Evolutionary conservation across 2,329 filamentous ascomycete species (phyloP), one percentile per base, ranked within the genome.

Genomic region (Xylaria arbuscula): DNA sequence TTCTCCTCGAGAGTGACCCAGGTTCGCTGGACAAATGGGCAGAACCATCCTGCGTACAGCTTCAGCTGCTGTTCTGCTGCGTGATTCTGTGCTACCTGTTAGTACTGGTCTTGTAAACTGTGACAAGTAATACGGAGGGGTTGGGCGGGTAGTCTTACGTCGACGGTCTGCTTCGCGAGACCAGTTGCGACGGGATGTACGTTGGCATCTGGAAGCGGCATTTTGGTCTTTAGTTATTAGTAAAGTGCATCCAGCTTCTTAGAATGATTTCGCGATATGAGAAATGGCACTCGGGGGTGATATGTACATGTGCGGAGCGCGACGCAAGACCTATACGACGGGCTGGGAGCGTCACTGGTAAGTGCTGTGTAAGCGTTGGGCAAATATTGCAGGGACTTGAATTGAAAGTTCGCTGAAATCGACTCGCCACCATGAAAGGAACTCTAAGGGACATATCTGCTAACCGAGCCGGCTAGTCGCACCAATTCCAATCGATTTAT

Each of bases 1-100:
- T 89, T 89, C 72, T 89, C 87, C 75, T 89, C 84, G 9, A 89
- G 82, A 2, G 83, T 81, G 59, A 87, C 81, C 87, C 87, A 89
- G 45, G 82, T 81, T 22, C 87, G 81, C 76, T 89, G 86, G 5
- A 88, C 79, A 58, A 81, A 82, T 45, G 79, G 80, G 63, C 68
- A 75, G 61, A 75, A 72, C 68, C 70, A 69, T 48, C 72, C 70
- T 9, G 69, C 53, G 42, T 64, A 74, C 9, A 75, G 68, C 47
- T 72, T 72, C 28, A 74, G 58, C 17, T 72, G 68, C 62, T 74
- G 72, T 40, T 74, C 71, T 22, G 64, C 66, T 50, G 64, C 69
- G 19, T 81, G 73, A 42, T 80, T 76, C 66, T 76, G 51, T 38
- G 1, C 34, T 28, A 11, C 5, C n/a, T 4, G 34, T 67, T 42